Conservation (phyloP, 1,284 basidiomycete genomes). For the Meira nashicola region DNA sequence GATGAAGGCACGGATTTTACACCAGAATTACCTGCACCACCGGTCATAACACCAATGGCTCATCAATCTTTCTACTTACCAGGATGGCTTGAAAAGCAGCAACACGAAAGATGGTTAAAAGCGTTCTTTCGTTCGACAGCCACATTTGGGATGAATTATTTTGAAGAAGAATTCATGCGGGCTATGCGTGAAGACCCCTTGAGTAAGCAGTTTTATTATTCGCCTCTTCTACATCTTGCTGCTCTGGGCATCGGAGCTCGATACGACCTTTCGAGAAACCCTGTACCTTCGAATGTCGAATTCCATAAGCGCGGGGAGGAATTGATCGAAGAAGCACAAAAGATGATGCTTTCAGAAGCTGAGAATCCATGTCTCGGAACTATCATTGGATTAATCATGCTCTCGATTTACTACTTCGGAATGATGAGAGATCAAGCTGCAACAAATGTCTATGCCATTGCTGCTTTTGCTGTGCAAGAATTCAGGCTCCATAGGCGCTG, state of each 20-base stretch:
- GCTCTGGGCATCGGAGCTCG: background rate
- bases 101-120: background rate
- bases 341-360: background rate
- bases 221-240: conserved; percentile 1
- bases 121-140: background rate
- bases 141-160: conserved; percentile 1
- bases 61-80: background rate
- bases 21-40: too few relatives aligned
- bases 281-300: too few relatives aligned
- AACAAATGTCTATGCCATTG: background rate
- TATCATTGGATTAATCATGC: background rate
- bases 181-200: background rate
- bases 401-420: conserved; percentile 1
- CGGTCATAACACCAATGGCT: too few relatives aligned
- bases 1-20: too few relatives aligned
- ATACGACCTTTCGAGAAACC: too few relatives aligned
- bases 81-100: background rate
- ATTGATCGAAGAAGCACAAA: background rate
- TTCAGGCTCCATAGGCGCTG: background rate
- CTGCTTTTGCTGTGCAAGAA: background rate
- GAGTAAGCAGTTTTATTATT: background rate
- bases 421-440: background rate
- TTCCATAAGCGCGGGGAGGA: background rate
- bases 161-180: background rate
- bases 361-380: background rate